Evolutionary conservation across 31 red algal genomes (phyloP).

Genomic region (Endocladia muricata): DNA sequence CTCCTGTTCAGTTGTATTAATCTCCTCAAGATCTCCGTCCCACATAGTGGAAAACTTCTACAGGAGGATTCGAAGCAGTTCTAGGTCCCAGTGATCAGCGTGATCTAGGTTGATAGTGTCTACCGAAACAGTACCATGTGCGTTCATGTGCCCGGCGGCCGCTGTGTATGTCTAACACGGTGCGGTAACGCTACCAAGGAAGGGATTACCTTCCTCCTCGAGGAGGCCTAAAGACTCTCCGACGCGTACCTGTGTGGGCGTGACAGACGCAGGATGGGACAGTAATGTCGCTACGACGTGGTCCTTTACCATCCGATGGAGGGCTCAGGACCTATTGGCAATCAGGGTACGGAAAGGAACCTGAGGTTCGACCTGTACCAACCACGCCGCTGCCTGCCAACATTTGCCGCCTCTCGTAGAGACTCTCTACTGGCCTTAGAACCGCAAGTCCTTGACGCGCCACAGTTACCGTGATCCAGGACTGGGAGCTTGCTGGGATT

Average conservation of each 20-base stretch:
- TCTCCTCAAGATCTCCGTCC: slow-evolving; percentile 21
- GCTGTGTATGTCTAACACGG: too few relatives aligned
- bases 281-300: not conserved
- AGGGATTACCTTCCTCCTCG: too few relatives aligned
- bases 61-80: not conserved
- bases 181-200: too few relatives aligned
- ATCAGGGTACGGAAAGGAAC: not conserved
- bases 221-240: slow-evolving; percentile 5
- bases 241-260: not conserved
- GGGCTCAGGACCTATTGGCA: not conserved
- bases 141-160: too few relatives aligned
- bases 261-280: not conserved
- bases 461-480: not conserved
- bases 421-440: not conserved
- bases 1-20: slow-evolving; percentile 13
- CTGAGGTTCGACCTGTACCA: not conserved
- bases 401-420: not conserved
- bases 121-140: too few relatives aligned
- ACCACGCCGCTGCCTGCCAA: not conserved
- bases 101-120: not conserved
- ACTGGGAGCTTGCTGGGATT: not conserved
- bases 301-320: not conserved
- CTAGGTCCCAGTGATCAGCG: not conserved
- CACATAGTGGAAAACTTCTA: slow-evolving; percentile 13
- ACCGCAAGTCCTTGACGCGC: not conserved